Conservation (phyloP, 2,329 filamentous ascomycete species). For the Xylaria sp. region DNA sequence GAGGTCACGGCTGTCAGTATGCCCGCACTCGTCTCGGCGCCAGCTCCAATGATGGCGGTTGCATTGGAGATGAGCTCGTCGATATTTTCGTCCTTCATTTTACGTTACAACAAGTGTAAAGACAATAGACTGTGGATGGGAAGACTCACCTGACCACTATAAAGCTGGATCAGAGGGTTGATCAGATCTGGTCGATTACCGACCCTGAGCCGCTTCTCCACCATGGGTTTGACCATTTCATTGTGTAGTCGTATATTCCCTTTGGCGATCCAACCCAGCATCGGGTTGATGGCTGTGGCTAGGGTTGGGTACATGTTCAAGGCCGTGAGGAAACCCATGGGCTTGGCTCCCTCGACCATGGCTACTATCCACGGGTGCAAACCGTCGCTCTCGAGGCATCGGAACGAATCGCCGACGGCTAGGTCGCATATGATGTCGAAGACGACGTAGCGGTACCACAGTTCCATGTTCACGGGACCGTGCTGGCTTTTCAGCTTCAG, state of each 20-base stretch:
- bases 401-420: conserved; percentile 8
- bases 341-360: conserved; percentile 12
- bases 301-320: conserved; percentile 17
- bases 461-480: conserved; percentile 11
- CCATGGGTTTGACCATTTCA: conserved; percentile 13
- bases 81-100: conserved; percentile 21
- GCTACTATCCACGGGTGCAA: conserved; percentile 17
- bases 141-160: conserved; percentile 5
- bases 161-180: conserved; percentile 13
- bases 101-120: background rate
- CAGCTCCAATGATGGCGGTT: conserved; percentile 52
- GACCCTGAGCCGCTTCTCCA: conserved; percentile 6
- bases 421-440: conserved; percentile 21
- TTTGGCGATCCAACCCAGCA: background rate
- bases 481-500: conserved; percentile 11
- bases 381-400: conserved; percentile 11
- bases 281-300: background rate
- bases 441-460: conserved; percentile 18
- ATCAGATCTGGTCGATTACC: conserved; percentile 17
- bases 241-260: conserved; percentile 5
- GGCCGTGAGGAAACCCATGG: conserved; percentile 17
- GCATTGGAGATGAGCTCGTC: conserved; percentile 23
- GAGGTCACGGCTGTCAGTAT: conserved; percentile 52
- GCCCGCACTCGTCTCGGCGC: conserved; percentile 55
- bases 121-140: background rate